Conservation (phyloP, 805 yeast genomes). For the Zygoascus flipseniorum region DNA sequence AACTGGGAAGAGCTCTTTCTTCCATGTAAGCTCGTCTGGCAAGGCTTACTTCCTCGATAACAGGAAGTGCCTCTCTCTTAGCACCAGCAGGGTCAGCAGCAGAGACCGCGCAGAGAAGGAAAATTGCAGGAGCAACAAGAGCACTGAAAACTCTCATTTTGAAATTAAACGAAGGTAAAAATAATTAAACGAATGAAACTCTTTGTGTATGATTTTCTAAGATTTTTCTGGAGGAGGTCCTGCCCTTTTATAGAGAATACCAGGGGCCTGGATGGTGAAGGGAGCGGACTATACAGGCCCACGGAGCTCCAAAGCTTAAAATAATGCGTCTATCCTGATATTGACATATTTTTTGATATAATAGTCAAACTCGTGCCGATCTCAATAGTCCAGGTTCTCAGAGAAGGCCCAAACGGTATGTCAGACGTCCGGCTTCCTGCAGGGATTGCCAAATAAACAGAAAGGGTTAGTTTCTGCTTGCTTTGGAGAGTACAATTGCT, state of each 20-base stretch:
- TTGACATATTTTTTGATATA: background rate
- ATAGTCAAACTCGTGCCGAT: background rate
- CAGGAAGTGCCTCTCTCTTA: background rate
- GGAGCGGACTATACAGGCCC: background rate
- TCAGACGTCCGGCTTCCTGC: background rate
- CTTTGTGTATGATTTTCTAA: background rate
- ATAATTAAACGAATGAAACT: background rate
- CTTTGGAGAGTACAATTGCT: background rate
- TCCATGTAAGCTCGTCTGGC: background rate
- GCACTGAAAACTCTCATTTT: background rate
- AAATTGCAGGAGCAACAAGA: background rate
- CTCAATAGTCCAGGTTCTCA: background rate
- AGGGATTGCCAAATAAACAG: background rate
- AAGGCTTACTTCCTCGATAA: background rate
- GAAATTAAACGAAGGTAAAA: background rate
- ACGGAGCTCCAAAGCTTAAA: background rate
- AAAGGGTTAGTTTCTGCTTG: background rate
- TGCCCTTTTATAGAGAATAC: background rate
- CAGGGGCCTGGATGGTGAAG: background rate
- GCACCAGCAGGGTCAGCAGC: background rate
- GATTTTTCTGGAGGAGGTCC: background rate
- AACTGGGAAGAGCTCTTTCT: background rate
- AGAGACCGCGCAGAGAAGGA: background rate
- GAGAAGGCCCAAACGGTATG: too few species aligned
- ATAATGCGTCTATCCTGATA: background rate